A percentile compares a stretch with the other conserved stretches of the same genome.
These are phyloP conservation scores for Phanerochaete carnosa DNA, from an alignment of 768 basidiomycete genomes.

Conservation along the genomic window DNA sequence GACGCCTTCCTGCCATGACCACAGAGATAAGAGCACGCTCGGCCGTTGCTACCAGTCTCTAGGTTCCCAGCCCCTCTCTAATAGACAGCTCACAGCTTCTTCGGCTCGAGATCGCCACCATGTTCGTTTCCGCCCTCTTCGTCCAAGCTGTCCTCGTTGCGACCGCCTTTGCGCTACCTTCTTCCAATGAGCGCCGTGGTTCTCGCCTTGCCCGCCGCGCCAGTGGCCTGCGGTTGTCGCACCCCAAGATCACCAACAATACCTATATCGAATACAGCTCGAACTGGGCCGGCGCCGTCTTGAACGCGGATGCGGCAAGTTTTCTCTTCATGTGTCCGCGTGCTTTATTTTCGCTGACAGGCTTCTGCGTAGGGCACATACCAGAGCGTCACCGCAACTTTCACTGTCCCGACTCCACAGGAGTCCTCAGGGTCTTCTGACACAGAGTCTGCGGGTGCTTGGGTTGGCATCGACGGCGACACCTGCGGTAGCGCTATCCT, in stretches of 20 bases:
- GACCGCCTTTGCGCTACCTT: background rate
- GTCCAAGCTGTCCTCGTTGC: background rate
- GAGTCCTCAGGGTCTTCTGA: conserved; percentile 12
- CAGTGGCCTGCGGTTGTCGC: background rate
- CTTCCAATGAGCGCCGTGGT: background rate
- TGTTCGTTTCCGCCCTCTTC: background rate
- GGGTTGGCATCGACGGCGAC: conserved; percentile 32
- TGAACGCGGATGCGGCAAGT: background rate
- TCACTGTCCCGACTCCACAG: conserved; percentile 26
- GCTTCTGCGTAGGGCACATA: background rate
- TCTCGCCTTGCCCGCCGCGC: background rate
- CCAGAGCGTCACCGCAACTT: conserved; percentile 23
- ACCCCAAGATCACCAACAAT: background rate
- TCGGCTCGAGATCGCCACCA: too few species aligned
- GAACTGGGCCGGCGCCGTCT: background rate
- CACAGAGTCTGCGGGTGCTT: conserved; percentile 23
- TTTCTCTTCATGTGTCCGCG: background rate
- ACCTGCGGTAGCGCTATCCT: conserved; percentile 26
- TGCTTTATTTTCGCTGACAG: background rate
- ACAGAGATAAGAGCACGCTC: too few species aligned
- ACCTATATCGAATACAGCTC: conserved; percentile 11
- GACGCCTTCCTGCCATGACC: too few species aligned
- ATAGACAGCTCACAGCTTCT: too few species aligned
- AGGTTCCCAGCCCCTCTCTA: too few species aligned
- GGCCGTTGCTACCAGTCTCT: too few species aligned